Evolutionary conservation across 371 early-diverging fungal genomes (phyloP).

Genomic region (Chytridium lagenaria): DNA sequence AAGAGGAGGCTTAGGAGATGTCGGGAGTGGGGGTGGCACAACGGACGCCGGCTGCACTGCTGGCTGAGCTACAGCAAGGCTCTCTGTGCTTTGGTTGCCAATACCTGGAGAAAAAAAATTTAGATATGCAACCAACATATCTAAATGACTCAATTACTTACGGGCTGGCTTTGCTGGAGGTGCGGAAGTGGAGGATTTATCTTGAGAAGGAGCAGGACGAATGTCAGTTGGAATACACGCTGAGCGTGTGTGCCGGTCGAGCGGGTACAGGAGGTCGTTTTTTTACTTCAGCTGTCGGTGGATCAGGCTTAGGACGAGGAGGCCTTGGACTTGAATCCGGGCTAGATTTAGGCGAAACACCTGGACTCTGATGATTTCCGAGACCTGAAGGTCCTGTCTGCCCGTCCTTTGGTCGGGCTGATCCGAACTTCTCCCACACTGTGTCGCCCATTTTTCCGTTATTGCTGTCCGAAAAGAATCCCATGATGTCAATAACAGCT

Average conservation of each 20-base stretch:
- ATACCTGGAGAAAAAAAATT: not conserved
- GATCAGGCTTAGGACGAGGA: constrained; percentile 28
- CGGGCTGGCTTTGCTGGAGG: constrained; percentile 24
- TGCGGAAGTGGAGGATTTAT: constrained; percentile 19
- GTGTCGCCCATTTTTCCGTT: constrained; percentile 56
- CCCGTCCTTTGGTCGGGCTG: not conserved
- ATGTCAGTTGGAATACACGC: constrained; percentile 55
- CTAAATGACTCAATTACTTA: not conserved
- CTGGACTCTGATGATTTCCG: constrained; percentile 8
- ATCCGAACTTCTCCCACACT: constrained; percentile 87
- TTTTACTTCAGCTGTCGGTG: constrained; percentile 9
- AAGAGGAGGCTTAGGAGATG: constrained; percentile 5
- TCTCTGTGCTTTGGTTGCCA: constrained; percentile 5
- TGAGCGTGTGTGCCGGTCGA: constrained; percentile 57
- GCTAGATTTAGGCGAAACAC: constrained; percentile 33
- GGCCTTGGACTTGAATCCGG: constrained; percentile 36
- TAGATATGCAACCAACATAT: too few species aligned
- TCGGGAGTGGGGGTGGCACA: not conserved
- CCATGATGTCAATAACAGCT: constrained; percentile 94
- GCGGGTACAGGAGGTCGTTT: constrained; percentile 54
- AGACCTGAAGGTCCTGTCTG: constrained; percentile 3
- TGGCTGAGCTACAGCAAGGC: not conserved
- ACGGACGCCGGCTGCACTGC: constrained; percentile 18
- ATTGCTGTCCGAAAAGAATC: constrained; percentile 67
- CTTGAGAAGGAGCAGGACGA: constrained; percentile 27